Evolutionary conservation across 345 rosid species (phyloP), one percentile per base, ranked within the genome.

Genomic region (Hevea brasiliensis): DNA sequence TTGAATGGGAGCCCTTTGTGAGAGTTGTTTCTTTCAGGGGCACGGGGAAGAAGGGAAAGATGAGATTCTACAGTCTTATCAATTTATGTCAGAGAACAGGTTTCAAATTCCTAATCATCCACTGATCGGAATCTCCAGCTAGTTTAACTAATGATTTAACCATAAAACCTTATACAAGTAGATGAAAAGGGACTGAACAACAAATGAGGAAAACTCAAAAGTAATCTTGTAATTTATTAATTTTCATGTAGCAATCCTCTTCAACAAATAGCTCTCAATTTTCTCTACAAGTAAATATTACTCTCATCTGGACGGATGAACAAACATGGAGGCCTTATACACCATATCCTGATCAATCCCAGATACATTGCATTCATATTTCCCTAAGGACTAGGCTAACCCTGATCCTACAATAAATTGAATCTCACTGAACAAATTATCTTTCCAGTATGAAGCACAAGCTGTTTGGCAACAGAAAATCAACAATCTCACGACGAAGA

Each of bases 391-490:
- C 68, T 51, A 58, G 44, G 64, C 50, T 61, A 50, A 48, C 27
- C 53, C 68, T 29, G 61, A 40, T 56, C 18, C 81, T 76, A 75
- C 27, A 60, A 73, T 72, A 73, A 73, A 57, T 64, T 61, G 54
- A 24, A 60, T 68, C 73, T 71, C 74, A 53, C 8, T 42, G 13
- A 53, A 62, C 48, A 63, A 53, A 61, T 23, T 71, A 27, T 45
- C 74, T 26, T 56, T 29, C 12, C 66, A 73, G 67, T 54, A 56
- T 54, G 32, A 70, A 51, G 54, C 65, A 47, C 72, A 37, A 23
- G 15, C 48, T 54, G 26, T 13, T 26, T 53, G 6, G 55, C 42
- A 40, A 71, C 21, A 35, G 7, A 50, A 64, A 17, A 51, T 29
- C 29, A 60, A 24, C 26, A 26, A 56, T 44, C 74, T 83, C 75